A percentile compares a stretch with the other conserved stretches of the same genome.
These are phyloP conservation scores for Zelopaecilomyces penicillatus DNA, from an alignment of 2,329 filamentous ascomycete genomes.

Conservation along the genomic window DNA sequence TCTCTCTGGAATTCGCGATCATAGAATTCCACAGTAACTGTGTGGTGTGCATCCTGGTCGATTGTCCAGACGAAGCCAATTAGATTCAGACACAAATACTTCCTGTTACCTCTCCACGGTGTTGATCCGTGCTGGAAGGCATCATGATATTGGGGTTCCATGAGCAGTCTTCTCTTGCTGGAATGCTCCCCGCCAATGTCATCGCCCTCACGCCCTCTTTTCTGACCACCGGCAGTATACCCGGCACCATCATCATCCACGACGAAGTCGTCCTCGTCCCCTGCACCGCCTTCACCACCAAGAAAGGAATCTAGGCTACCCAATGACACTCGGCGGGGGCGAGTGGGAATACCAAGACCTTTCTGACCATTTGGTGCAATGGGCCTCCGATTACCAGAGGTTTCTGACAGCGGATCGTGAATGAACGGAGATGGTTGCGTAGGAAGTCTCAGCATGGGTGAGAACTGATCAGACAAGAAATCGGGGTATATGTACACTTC, in stretches of 20 bases:
- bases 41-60: slow-evolving; percentile 87
- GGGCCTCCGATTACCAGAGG: slow-evolving; percentile 55
- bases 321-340: slow-evolving; percentile 52
- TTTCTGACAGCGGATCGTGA: slow-evolving; percentile 67
- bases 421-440: slow-evolving; percentile 77
- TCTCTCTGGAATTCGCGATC: slow-evolving; percentile 87
- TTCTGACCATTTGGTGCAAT: slow-evolving; percentile 44
- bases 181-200: slow-evolving; percentile 38
- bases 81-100: slow-evolving; percentile 88
- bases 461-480: slow-evolving; percentile 52
- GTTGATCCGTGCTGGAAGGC: slow-evolving; percentile 92
- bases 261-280: slow-evolving; percentile 69
- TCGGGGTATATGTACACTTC: slow-evolving; percentile 85
- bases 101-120: slow-evolving; percentile 88
- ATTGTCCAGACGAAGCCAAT: slow-evolving; percentile 96
- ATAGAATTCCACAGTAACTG: slow-evolving; percentile 95
- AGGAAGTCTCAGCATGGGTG: slow-evolving; percentile 46
- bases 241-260: slow-evolving; percentile 93
- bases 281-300: slow-evolving; percentile 42
- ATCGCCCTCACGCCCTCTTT: slow-evolving; percentile 42
- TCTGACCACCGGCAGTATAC: slow-evolving; percentile 56
- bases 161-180: slow-evolving; percentile 42
- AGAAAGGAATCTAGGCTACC: slow-evolving; percentile 82
- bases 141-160: slow-evolving; percentile 63
- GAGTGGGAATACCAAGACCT: slow-evolving; percentile 37